These are phyloP conservation scores for Micractinium sp. DNA, from an alignment of 139 green algal species.

Conservation along the genomic window DNA sequence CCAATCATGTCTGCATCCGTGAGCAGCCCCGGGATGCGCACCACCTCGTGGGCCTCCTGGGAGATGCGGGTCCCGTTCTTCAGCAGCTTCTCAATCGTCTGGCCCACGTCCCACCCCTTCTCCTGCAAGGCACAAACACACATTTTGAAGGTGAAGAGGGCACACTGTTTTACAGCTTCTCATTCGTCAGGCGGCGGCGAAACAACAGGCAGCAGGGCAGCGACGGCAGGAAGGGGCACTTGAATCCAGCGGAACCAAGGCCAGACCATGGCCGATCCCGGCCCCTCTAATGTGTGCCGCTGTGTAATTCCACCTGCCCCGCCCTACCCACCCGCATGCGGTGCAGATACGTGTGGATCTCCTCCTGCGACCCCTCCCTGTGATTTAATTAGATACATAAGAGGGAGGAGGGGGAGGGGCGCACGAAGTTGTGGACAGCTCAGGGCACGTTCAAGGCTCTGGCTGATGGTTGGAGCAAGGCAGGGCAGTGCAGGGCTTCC, in stretches of 20 bases:
- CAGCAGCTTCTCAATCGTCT: constrained; percentile 51
- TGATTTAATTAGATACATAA: constrained; percentile 2
- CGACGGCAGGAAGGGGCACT: too few species aligned
- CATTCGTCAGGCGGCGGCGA: too few species aligned
- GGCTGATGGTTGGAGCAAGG: too few species aligned
- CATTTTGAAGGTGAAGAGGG: background rate
- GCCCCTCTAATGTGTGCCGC: background rate
- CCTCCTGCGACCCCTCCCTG: constrained; percentile 26
- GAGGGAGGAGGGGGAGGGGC: background rate
- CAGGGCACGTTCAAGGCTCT: background rate
- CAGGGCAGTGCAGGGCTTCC: background rate
- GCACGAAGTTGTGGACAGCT: background rate
- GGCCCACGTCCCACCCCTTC: constrained; percentile 78
- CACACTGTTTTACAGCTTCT: too few species aligned
- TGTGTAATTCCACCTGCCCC: background rate
- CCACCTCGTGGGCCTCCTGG: constrained; percentile 27
- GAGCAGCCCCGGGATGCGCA: constrained; percentile 41
- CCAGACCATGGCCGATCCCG: background rate
- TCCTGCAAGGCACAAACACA: constrained; percentile 56
- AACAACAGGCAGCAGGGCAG: too few species aligned
- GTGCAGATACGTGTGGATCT: constrained; percentile 69
- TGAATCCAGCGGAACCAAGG: too few species aligned
- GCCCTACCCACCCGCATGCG: constrained; percentile 40
- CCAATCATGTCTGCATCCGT: constrained; percentile 57
- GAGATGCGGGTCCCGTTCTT: constrained; percentile 43